Conservation (phyloP, 805 yeast species). For the Kodamaea restingae region DNA sequence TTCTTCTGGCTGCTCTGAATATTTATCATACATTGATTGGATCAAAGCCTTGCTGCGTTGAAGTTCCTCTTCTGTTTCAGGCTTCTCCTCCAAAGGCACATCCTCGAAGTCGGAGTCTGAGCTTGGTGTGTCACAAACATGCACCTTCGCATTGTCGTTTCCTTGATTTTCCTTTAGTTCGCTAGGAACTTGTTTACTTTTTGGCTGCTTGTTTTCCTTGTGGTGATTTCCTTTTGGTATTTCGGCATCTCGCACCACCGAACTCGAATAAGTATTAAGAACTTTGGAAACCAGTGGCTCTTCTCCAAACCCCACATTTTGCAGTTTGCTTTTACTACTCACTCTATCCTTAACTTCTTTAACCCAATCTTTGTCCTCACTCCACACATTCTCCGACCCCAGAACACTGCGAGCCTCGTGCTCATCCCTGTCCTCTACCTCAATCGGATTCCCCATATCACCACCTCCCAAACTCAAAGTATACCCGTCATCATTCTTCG, state of each 20-base stretch:
- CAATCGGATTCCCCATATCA: constrained; percentile 44
- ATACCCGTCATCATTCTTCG: constrained; percentile 81
- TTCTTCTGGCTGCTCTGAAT: constrained; percentile 8
- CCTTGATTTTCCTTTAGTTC: too few species aligned
- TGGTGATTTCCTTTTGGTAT: too few species aligned
- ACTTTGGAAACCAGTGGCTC: too few species aligned
- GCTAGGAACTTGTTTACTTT: too few species aligned
- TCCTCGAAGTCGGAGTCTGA: constrained; percentile 21
- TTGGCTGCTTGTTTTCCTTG: too few species aligned
- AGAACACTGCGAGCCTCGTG: constrained; percentile 12
- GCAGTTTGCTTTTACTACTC: too few species aligned
- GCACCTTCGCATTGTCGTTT: background rate
- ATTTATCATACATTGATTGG: constrained; percentile 34
- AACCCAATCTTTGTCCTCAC: background rate
- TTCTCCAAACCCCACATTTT: too few species aligned
- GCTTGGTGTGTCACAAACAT: background rate
- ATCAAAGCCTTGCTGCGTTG: constrained; percentile 28
- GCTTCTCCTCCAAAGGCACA: constrained; percentile 16
- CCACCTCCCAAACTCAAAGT: constrained; percentile 54
- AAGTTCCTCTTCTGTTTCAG: constrained; percentile 26
- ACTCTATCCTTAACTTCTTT: background rate
- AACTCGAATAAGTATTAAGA: too few species aligned
- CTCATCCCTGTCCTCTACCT: constrained; percentile 44
- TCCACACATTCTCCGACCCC: background rate
- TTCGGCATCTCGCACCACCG: background rate